These are phyloP conservation scores for Nyssa sinensis DNA, from an alignment of 148 eudicot genomes.

Conservation along the genomic window DNA sequence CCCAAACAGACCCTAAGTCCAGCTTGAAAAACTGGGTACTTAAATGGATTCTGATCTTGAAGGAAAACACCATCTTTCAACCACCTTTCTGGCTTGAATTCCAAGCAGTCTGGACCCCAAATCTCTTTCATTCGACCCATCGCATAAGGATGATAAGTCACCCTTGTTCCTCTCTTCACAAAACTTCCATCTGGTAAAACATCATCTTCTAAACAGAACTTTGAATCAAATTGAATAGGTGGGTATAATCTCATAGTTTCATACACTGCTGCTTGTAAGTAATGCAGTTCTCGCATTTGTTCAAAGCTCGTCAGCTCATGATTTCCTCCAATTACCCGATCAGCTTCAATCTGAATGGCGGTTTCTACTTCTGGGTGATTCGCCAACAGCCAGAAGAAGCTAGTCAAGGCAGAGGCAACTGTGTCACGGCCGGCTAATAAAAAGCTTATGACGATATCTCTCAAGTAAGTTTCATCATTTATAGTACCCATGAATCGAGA, in stretches of 20 bases:
- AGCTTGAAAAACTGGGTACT: conserved; percentile 76
- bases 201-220: conserved; percentile 54
- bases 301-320: conserved; percentile 24
- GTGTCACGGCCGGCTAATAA: conserved; percentile 68
- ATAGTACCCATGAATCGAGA: conserved; percentile 52
- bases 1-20: conserved; percentile 74
- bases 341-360: conserved; percentile 38
- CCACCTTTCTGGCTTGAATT: conserved; percentile 81
- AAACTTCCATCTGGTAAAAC: conserved; percentile 41
- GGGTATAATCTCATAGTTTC: conserved; percentile 75
- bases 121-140: conserved; percentile 73
- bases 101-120: conserved; percentile 64
- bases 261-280: conserved; percentile 55
- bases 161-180: conserved; percentile 57
- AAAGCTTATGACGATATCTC: conserved; percentile 63
- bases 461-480: conserved; percentile 33
- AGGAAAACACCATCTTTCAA: conserved; percentile 46
- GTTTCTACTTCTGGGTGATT: conserved; percentile 32
- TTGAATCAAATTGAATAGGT: conserved; percentile 74
- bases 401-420: conserved; percentile 50
- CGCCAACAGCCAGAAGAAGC: conserved; percentile 44
- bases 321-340: conserved; percentile 25
- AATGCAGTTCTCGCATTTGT: conserved; percentile 43
- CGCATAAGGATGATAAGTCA: conserved; percentile 72
- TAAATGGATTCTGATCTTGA: conserved; percentile 44